These are phyloP conservation scores for Simplicillium sp. DNA, from an alignment of 2,329 filamentous ascomycete species.

Conservation along the genomic window DNA sequence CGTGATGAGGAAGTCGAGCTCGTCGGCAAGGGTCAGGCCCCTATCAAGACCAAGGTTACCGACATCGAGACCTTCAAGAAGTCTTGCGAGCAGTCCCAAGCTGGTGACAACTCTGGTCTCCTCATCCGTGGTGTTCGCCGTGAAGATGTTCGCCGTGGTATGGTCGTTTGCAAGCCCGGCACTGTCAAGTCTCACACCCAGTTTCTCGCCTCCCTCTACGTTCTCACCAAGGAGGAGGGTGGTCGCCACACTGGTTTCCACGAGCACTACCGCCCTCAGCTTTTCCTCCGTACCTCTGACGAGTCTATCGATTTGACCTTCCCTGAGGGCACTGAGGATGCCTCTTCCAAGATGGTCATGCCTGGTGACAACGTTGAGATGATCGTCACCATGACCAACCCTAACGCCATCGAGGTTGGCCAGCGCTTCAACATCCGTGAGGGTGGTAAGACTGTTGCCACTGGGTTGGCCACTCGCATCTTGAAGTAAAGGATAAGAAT, in stretches of 20 bases:
- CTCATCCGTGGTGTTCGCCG: constrained; percentile 92
- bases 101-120: constrained; percentile 96
- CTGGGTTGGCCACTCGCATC: constrained; percentile 72
- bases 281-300: constrained; percentile 90
- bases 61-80: constrained; percentile 99
- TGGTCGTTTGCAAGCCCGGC: constrained; percentile 83
- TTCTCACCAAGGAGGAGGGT: constrained; percentile 95
- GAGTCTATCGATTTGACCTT: constrained; percentile 71
- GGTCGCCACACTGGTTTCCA: constrained; percentile 93
- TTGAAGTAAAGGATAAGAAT: constrained; percentile 33
- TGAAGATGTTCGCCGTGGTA: constrained; percentile 88
- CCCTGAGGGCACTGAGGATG: constrained; percentile 73
- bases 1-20: constrained; percentile 91
- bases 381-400: constrained; percentile 75
- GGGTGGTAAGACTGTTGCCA: constrained; percentile 83
- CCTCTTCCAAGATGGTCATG: constrained; percentile 76
- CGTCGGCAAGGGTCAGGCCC: constrained; percentile 69
- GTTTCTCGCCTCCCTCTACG: constrained; percentile 94
- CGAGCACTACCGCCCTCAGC: constrained; percentile 93
- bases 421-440: constrained; percentile 98
- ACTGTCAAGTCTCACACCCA: constrained; percentile 78
- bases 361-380: constrained; percentile 99
- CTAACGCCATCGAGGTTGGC: constrained; percentile 79
- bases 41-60: constrained; percentile 98
- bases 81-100: constrained; percentile 91